Percentiles rank a stretch among this genome's conserved stretches.
phyloP scores from a whole-genome alignment of 768 basidiomycete species.

The Rhodocollybia butyracea region DNA sequence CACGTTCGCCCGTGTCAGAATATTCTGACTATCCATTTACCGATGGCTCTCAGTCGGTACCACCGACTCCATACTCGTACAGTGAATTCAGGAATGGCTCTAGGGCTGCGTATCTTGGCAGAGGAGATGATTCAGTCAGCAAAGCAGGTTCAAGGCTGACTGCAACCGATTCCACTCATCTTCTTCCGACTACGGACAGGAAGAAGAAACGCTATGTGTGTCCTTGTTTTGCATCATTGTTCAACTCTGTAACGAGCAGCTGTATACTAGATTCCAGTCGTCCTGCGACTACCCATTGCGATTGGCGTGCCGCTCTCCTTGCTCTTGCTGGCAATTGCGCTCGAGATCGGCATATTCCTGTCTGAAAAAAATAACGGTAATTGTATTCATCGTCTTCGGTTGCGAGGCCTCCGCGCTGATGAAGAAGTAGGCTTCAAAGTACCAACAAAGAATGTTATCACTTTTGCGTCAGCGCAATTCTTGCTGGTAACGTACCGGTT shows the following conservation, averaged over 20 bases:
- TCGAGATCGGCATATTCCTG: conserved; percentile 43
- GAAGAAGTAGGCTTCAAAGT: conserved; percentile 47
- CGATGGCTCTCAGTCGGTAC: not conserved
- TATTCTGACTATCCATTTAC: not conserved
- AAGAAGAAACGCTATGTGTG: conserved; percentile 26
- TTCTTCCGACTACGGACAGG: conserved; percentile 43
- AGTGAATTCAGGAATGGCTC: not conserved
- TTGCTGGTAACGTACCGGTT: conserved; percentile 38
- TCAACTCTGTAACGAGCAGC: conserved; percentile 30
- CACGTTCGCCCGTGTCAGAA: not conserved
- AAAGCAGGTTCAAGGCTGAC: not conserved
- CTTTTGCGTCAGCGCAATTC: conserved; percentile 41
- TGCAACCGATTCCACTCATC: conserved; percentile 32
- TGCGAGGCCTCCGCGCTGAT: not conserved
- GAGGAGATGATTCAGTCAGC: not conserved
- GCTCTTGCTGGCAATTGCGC: conserved; percentile 41
- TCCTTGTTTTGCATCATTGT: conserved; percentile 6
- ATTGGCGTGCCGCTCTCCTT: conserved; percentile 38
- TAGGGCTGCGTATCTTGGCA: not conserved
- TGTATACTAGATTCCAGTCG: conserved; percentile 14
- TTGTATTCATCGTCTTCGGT: not conserved
- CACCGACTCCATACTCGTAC: not conserved
- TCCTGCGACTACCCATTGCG: conserved; percentile 29
- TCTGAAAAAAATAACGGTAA: conserved; percentile 42
- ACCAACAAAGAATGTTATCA: conserved; percentile 45